Evolutionary conservation across 106 monocot species (phyloP), one percentile per base, ranked within the genome.

Genomic region (Acanthochlamys bracteata): DNA sequence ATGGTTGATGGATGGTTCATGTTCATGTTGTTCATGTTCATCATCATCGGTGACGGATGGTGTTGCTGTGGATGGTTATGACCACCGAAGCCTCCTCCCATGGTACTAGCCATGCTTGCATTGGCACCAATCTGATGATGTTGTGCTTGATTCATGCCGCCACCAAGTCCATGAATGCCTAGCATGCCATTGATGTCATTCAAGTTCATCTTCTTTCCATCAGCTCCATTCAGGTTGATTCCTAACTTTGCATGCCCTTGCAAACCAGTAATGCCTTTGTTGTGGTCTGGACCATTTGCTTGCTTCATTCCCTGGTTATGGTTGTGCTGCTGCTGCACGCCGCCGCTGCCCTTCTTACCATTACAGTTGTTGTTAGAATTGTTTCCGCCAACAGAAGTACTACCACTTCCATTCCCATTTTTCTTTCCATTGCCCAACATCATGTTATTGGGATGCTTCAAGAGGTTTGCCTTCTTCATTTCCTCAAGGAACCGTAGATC

Each of bases 181-280:
- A 70, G 42, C 78, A 78, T 68, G 65, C 81, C 76, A 69, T 74
- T 82, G 55, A 65, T 66, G 72, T 40, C 63, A 63, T 68, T 69
- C 57, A 71, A 2, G 22, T 55, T 45, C 39, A 61, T 23, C 64
- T 56, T 53, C 22, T 60, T 61, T 11, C 7, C 60, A 41, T 61
- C 69, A 2, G 56, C 64, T 25, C 23, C 49, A 43, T n/a, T 9
- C 17, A 9, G 49, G 49, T 49, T 12, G 49, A 49, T 49, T 14
- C 49, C 49, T 49, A 33, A 33, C 33, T 33, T 33, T 33, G 33
- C 4, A 33, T 33, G 1, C 33, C 33, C 33, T 33, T 33, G 33
- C 6, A 33, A 33, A 33, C 33, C 33, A 33, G 6, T 1, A 33
- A 33, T 74, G 20, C 58, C 42, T 4, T 21, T 72, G 3, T 69